A percentile compares a stretch with the other conserved stretches of the same genome.
Conservation (phyloP, 106 monocot genomes). For the Allium sativum region DNA sequence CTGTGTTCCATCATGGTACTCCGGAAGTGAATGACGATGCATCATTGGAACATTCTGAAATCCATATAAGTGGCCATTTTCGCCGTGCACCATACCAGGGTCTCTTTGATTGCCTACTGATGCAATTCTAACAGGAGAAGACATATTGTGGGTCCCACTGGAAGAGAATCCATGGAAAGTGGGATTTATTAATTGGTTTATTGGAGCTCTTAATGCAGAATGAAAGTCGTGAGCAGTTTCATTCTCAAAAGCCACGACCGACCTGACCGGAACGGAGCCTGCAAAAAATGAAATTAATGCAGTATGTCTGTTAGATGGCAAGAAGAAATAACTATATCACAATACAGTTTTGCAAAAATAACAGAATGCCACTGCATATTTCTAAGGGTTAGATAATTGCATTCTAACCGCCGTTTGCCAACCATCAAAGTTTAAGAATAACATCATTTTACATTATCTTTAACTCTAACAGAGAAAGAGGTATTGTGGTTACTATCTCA, state of each 20-base stretch:
- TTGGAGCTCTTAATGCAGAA: constrained; percentile 28
- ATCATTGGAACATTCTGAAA: constrained; percentile 32
- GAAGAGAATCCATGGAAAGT: constrained; percentile 30
- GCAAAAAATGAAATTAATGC: constrained; percentile 5
- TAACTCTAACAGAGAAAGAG: too few species aligned
- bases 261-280: constrained; percentile 26
- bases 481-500: background rate
- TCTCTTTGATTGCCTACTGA: constrained; percentile 26
- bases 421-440: too few species aligned
- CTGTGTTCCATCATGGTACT: constrained; percentile 45
- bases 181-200: constrained; percentile 28
- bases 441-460: too few species aligned
- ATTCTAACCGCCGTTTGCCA: too few species aligned
- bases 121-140: constrained; percentile 30
- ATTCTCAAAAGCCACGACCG: constrained; percentile 30
- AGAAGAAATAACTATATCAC: too few species aligned
- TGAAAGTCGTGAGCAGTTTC: constrained; percentile 25
- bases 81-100: constrained; percentile 17
- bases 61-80: constrained; percentile 42
- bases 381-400: too few species aligned
- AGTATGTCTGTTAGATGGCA: background rate
- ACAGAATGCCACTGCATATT: too few species aligned
- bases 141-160: constrained; percentile 26
- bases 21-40: constrained; percentile 71
- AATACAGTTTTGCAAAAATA: too few species aligned